These are phyloP conservation scores for Mucor piriformis DNA, from an alignment of 371 early-diverging fungal species.

Conservation along the genomic window DNA sequence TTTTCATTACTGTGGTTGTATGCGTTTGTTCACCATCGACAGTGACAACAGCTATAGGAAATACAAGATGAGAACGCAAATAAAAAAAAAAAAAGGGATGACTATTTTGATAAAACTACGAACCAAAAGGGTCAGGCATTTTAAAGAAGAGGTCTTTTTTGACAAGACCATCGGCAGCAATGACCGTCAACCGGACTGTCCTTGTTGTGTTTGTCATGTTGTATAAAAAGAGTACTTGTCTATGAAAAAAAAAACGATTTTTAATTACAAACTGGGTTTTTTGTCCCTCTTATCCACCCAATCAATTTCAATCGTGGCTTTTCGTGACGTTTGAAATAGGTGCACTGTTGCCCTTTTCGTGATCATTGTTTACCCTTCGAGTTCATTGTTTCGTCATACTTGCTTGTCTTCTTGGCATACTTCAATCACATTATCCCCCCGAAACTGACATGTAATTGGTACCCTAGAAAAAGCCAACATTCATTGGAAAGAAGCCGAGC, in stretches of 20 bases:
- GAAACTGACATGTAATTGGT: too few relatives aligned
- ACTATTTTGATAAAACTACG: slow-evolving; percentile 18
- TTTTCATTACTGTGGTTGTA: slow-evolving; percentile 76
- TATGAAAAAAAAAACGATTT: not conserved
- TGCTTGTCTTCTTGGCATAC: not conserved
- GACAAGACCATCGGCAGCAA: slow-evolving; percentile 90
- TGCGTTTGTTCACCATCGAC: slow-evolving; percentile 87
- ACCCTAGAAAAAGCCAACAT: too few relatives aligned
- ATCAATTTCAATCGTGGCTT: slow-evolving; percentile 4
- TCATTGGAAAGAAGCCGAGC: too few relatives aligned
- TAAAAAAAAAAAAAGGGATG: slow-evolving; percentile 31
- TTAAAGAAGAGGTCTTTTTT: slow-evolving; percentile 86
- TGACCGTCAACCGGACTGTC: slow-evolving; percentile 63
- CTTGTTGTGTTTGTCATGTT: slow-evolving; percentile 26
- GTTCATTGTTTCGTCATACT: too few relatives aligned
- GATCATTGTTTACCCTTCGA: too few relatives aligned
- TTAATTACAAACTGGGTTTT: too few relatives aligned
- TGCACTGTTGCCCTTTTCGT: not conserved
- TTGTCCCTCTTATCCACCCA: not conserved
- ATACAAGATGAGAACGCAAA: slow-evolving; percentile 47
- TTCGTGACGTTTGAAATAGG: not conserved
- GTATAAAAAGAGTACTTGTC: not conserved
- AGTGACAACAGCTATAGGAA: slow-evolving; percentile 91
- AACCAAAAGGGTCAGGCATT: slow-evolving; percentile 67
- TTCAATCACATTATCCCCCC: too few relatives aligned